Evolutionary conservation across 2,329 filamentous ascomycete species (phyloP), one percentile per base, ranked within the genome.

Genomic region (Verticillium albo-atrum): DNA sequence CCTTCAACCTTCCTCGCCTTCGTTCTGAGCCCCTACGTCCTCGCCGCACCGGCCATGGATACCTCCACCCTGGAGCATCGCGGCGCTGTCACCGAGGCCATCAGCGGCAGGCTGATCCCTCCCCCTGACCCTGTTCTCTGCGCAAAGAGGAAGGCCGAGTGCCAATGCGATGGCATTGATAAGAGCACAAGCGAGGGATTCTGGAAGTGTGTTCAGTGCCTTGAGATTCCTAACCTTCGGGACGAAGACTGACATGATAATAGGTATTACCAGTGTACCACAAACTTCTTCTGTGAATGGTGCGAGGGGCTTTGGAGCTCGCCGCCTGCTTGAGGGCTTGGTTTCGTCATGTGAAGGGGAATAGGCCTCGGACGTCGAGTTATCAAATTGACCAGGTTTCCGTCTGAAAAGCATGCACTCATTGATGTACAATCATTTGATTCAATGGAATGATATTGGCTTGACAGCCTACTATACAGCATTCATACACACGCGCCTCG

Each of bases 181-280:
- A 58, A 57, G 42, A 55, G 55, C 20, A 47, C 42, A 20, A 47
- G 42, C 14, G 42, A 47, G 20, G 42, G 42, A 3, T 47, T 47
- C n/a, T 47, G 42, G 42, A 34, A 61, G 20, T 35, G 30, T 10
- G 60, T 58, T 7, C 6, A 17, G 72, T 72, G 60, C 47, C 62
- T 58, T 4, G 1, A n/a, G 3, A 0, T 12, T 1, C 5, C 1
- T 2, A 27, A 10, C 50, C 6, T 10, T 50, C 7, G 14, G 1
- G 3, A 12, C 27, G 17, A 30, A 30, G 25, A 4, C 54, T 64
- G 20, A 64, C 20, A 23, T n/a, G 17, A 20, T 3, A 12, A 4
- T 27, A 75, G 73, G 27, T 74, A 66, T 54, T 72, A 74, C 12
- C 72, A 74, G 28, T 75, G 73, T 59, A 58, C 74, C 12, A 71